A percentile compares a stretch with the other conserved stretches of the same genome.
Evolutionary conservation across 805 yeast species (phyloP).

Genomic region (Cyberlindnera maclurae): DNA sequence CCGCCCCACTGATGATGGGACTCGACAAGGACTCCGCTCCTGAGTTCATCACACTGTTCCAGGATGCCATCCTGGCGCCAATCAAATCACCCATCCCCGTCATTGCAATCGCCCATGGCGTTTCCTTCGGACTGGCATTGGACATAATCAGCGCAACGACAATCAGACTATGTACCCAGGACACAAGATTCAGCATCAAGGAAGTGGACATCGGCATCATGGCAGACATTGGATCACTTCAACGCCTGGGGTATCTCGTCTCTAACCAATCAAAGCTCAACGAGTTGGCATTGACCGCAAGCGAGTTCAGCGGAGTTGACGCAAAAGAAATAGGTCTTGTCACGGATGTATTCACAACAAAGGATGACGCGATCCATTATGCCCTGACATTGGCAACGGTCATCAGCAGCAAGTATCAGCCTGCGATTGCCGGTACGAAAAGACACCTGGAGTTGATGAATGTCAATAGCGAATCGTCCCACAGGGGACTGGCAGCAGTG

Average conservation of each 20-base stretch:
- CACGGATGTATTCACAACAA: conserved; percentile 37
- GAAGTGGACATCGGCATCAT: conserved; percentile 70
- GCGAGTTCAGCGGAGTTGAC: conserved; percentile 43
- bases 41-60: conserved; percentile 48
- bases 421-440: conserved; percentile 65
- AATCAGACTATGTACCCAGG: conserved; percentile 49
- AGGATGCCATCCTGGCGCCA: conserved; percentile 44
- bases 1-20: conserved; percentile 9
- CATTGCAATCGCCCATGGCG: conserved; percentile 60
- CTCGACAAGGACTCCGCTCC: conserved; percentile 22
- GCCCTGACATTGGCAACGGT: conserved; percentile 41
- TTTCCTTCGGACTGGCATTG: conserved; percentile 56
- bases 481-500: conserved; percentile 41
- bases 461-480: conserved; percentile 29
- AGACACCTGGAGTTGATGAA: conserved; percentile 38
- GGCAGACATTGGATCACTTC: conserved; percentile 75
- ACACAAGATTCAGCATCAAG: conserved; percentile 49
- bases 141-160: conserved; percentile 57
- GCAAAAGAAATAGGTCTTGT: conserved; percentile 52
- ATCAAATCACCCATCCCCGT: conserved; percentile 48
- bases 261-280: conserved; percentile 50
- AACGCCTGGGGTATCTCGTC: conserved; percentile 50
- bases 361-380: conserved; percentile 39
- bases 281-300: conserved; percentile 59
- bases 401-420: conserved; percentile 41